These are phyloP conservation scores for Myxozyma lipomycoides DNA, from an alignment of 805 yeast genomes.

Conservation along the genomic window DNA sequence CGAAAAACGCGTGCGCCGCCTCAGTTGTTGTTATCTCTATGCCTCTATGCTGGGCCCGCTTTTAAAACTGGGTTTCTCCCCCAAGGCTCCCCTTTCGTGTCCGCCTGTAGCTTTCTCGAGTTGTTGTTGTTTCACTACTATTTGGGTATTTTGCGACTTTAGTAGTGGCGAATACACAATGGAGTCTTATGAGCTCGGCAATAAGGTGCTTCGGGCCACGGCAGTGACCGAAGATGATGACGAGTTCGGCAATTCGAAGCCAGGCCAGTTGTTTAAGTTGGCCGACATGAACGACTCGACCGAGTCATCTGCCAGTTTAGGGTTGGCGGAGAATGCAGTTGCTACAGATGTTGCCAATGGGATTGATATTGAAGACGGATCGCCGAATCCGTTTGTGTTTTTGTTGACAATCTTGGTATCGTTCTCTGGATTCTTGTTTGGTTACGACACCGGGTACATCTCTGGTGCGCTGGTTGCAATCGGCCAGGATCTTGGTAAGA, in stretches of 20 bases:
- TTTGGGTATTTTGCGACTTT: too few relatives aligned
- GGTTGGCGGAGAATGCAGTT: not conserved
- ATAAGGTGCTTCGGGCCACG: not conserved
- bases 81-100: too few relatives aligned
- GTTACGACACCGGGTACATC: slow-evolving; percentile 96
- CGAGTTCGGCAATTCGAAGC: not conserved
- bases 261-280: not conserved
- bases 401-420: slow-evolving; percentile 49
- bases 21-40: too few relatives aligned
- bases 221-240: not conserved
- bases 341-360: slow-evolving; percentile 10
- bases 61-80: too few relatives aligned
- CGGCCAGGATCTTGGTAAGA: slow-evolving; percentile 63
- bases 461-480: slow-evolving; percentile 88
- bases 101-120: too few relatives aligned
- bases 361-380: slow-evolving; percentile 27
- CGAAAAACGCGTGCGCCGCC: too few relatives aligned
- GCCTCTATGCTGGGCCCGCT: too few relatives aligned
- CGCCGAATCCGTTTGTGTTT: slow-evolving; percentile 30
- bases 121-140: too few relatives aligned
- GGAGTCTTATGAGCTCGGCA: not conserved
- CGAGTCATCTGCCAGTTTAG: too few relatives aligned
- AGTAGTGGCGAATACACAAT: too few relatives aligned
- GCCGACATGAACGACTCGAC: not conserved
- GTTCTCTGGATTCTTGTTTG: slow-evolving; percentile 93